phyloP scores from a whole-genome alignment of 192 early-diverging fungal species.

The Coemansia sp. region DNA sequence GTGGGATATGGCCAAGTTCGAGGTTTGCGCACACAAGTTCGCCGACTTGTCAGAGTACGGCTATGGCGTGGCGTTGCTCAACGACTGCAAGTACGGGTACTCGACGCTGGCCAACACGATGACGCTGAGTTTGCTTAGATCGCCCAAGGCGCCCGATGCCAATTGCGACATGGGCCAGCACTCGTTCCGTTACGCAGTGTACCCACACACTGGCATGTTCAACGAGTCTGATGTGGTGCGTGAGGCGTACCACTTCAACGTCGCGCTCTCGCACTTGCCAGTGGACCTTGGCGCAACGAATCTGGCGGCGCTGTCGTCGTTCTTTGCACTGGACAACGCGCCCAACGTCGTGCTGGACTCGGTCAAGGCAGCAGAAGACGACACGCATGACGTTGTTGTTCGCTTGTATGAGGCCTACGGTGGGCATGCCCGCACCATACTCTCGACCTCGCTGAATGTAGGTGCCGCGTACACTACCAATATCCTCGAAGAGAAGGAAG shows the following conservation, averaged over 20 bases:
- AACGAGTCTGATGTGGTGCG: slow-evolving; percentile 79
- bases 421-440: slow-evolving; percentile 54
- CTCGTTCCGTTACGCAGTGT: slow-evolving; percentile 84
- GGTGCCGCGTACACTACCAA: slow-evolving; percentile 21
- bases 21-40: slow-evolving; percentile 96
- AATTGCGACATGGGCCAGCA: slow-evolving; percentile 68
- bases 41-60: slow-evolving; percentile 95
- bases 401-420: slow-evolving; percentile 92
- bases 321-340: slow-evolving; percentile 20
- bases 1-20: slow-evolving; percentile 88
- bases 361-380: slow-evolving; percentile 83
- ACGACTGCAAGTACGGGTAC: slow-evolving; percentile 97
- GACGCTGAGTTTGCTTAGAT: slow-evolving; percentile 79
- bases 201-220: slow-evolving; percentile 85
- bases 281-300: slow-evolving; percentile 13
- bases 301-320: neutral
- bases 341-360: slow-evolving; percentile 89
- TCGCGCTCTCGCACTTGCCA: slow-evolving; percentile 61
- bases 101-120: slow-evolving; percentile 78
- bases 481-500: slow-evolving; percentile 35
- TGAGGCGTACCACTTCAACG: slow-evolving; percentile 89
- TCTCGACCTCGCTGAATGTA: slow-evolving; percentile 19
- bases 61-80: slow-evolving; percentile 90
- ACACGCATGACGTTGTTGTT: slow-evolving; percentile 68
- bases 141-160: slow-evolving; percentile 75